phyloP scores from a whole-genome alignment of 2,329 filamentous ascomycete genomes.

The Torrubiella hemipterigena region DNA sequence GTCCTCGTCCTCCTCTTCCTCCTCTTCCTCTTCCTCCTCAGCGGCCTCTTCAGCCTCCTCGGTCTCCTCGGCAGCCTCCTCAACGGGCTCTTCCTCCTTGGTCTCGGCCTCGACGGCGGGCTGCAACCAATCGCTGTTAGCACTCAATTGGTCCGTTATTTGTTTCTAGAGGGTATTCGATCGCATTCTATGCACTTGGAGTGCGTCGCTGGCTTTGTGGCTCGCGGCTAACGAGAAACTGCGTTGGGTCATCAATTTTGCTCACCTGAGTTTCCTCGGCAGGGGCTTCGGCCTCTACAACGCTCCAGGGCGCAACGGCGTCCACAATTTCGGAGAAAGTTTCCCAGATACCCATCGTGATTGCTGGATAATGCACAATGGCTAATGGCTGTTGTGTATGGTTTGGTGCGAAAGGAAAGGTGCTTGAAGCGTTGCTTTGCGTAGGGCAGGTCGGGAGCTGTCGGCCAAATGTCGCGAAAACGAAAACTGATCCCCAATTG shows the following conservation, averaged over 20 bases:
- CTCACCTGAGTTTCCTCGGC: constrained; percentile 50
- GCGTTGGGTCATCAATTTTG: constrained; percentile 7
- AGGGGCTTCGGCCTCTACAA: constrained; percentile 55
- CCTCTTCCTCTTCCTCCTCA: constrained; percentile 44
- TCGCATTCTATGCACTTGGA: no score
- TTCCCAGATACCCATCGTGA: constrained; percentile 57
- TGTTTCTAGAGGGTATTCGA: no score
- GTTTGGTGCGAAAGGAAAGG: constrained; percentile 15
- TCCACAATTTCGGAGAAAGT: constrained; percentile 51
- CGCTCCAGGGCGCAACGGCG: constrained; percentile 53
- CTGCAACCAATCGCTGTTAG: constrained; percentile 21
- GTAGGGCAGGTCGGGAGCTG: constrained; percentile 25
- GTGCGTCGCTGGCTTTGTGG: no score
- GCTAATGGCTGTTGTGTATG: constrained; percentile 26
- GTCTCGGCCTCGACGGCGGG: constrained; percentile 14
- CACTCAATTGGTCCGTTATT: constrained; percentile 11
- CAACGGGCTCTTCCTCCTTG: constrained; percentile 14
- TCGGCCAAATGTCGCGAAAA: constrained; percentile 25
- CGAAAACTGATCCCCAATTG: constrained; percentile 38
- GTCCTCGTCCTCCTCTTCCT: constrained; percentile 66
- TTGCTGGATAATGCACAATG: constrained; percentile 25
- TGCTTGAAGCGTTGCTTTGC: no score
- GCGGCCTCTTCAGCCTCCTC: constrained; percentile 35
- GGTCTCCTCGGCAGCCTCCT: constrained; percentile 29
- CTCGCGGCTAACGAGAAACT: no score